phyloP scores from a whole-genome alignment of 2,329 filamentous ascomycete species.

The Stachybotrys elegans region DNA sequence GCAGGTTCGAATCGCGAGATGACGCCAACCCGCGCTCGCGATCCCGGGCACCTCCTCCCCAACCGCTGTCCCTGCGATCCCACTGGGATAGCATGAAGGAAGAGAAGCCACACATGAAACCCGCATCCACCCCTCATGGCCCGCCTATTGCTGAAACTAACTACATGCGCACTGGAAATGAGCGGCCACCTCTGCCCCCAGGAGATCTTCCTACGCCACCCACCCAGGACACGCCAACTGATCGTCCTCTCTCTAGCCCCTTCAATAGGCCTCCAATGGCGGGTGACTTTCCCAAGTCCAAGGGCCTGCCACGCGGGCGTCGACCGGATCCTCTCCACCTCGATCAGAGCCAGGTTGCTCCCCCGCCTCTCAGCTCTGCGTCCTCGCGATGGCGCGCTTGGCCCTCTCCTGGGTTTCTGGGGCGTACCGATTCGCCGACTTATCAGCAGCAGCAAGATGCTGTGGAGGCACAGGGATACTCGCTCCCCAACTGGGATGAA shows the following conservation, averaged over 20 bases:
- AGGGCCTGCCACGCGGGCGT: constrained; percentile 30
- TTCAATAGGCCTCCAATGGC: constrained; percentile 21
- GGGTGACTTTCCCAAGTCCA: constrained; percentile 27
- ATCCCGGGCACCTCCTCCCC: not conserved
- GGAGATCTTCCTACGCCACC: no score
- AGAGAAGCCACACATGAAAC: no score
- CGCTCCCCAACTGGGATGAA: constrained; percentile 20
- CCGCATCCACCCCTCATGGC: no score
- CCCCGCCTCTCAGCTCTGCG: not conserved
- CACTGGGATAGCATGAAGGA: no score
- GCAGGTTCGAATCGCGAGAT: not conserved
- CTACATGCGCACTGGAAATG: no score
- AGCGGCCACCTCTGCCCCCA: no score
- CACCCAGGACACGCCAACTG: no score
- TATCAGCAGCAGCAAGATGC: not conserved
- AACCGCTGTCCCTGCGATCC: not conserved
- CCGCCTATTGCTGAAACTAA: no score
- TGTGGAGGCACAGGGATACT: constrained; percentile 7
- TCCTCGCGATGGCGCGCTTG: constrained; percentile 1
- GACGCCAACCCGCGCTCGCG: not conserved
- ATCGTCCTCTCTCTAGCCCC: constrained; percentile 17
- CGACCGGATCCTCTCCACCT: constrained; percentile 8
- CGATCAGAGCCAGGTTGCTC: not conserved
- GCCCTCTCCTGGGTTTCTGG: not conserved
- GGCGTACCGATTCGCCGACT: not conserved